These are phyloP conservation scores for Suhomyces ambrosiae DNA, from an alignment of 1,139 yeast genomes.

Conservation along the genomic window DNA sequence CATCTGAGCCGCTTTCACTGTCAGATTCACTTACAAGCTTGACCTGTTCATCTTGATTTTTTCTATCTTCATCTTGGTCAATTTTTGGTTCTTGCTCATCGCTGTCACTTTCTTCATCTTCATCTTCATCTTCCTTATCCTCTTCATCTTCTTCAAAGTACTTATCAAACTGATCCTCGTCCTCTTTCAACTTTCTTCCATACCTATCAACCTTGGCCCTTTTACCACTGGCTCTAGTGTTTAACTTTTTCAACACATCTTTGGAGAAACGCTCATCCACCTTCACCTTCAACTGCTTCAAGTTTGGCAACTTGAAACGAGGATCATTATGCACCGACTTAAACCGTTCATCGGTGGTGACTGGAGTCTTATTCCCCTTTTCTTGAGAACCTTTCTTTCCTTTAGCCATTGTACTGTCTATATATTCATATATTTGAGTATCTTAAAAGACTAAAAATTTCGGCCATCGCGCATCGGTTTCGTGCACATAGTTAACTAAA, in stretches of 20 bases:
- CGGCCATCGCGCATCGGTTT: conserved; percentile 12
- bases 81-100: no score
- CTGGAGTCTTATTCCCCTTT: conserved; percentile 26
- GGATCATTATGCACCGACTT: conserved; percentile 84
- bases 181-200: conserved; percentile 68
- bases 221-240: conserved; percentile 47
- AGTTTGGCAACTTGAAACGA: conserved; percentile 74
- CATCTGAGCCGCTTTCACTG: no score
- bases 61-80: conserved; percentile 17
- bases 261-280: conserved; percentile 85
- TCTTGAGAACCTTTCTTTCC: conserved; percentile 15
- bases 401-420: conserved; percentile 20
- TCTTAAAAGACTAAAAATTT: conserved; percentile 10
- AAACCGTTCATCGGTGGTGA: conserved; percentile 73
- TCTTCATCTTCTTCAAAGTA: conserved; percentile 58
- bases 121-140: conserved; percentile 21
- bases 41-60: no score
- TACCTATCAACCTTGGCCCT: conserved; percentile 77
- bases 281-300: conserved; percentile 70
- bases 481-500: conserved; percentile 2
- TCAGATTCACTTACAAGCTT: conserved; percentile 8
- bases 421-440: neutral
- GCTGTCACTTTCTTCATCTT: conserved; percentile 22
- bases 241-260: conserved; percentile 64
- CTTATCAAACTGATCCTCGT: conserved; percentile 55